Percentiles rank a stretch among this genome's conserved stretches.
These are phyloP conservation scores for Spirogloea muscicola DNA, from an alignment of 139 green algal species.

Conservation along the genomic window DNA sequence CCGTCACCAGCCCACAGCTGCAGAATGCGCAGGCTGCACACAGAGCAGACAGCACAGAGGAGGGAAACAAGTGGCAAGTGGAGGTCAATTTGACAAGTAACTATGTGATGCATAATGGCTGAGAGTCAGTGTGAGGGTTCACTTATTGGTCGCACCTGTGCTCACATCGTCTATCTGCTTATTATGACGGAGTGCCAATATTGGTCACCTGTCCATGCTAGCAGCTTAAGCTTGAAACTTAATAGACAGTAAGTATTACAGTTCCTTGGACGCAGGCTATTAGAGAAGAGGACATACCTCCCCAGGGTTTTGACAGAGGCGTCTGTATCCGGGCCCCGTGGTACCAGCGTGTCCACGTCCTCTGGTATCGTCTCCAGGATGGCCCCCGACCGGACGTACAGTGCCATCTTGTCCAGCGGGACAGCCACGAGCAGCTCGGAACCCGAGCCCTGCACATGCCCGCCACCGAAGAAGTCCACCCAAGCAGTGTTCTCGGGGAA, in stretches of 20 bases:
- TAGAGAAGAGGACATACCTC: slow-evolving; percentile 18
- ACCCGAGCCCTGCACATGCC: background rate
- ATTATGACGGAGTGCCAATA: too few species aligned
- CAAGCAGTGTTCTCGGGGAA: background rate
- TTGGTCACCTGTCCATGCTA: too few species aligned
- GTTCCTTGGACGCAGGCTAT: too few species aligned
- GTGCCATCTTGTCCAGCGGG: background rate
- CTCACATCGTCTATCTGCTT: too few species aligned
- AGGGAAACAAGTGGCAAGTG: background rate
- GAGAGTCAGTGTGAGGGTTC: too few species aligned
- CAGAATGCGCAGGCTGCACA: background rate
- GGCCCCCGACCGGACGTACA: slow-evolving; percentile 1
- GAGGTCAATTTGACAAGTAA: too few species aligned
- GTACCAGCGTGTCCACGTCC: slow-evolving; percentile 1
- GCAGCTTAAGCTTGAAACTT: too few species aligned
- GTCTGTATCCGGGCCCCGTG: background rate
- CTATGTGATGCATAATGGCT: too few species aligned
- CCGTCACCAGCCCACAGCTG: slow-evolving; percentile 9
- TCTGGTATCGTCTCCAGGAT: slow-evolving; percentile 11
- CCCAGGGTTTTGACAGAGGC: slow-evolving; percentile 2
- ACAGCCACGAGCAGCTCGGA: background rate
- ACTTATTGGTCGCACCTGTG: too few species aligned
- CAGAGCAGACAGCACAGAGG: background rate
- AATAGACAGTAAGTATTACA: too few species aligned
- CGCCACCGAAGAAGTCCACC: background rate